Evolutionary conservation across 441 rosid genomes (phyloP), one percentile per base, ranked within the genome.

Genomic region (Isatis lusitanica): DNA sequence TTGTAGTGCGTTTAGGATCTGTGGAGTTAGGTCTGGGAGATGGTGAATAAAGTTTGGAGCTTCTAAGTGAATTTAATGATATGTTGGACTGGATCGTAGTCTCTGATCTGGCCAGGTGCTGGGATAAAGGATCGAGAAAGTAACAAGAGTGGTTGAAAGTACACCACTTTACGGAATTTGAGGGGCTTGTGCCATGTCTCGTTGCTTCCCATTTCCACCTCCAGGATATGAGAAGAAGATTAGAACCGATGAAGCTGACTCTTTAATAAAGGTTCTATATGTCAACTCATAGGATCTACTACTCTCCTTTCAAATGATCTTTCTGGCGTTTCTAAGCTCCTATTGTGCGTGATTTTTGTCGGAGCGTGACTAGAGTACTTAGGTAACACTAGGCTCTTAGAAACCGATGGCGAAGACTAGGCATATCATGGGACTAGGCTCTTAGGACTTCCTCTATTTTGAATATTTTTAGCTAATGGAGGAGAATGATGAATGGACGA

Each of bases 141-240:
- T 73, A 74, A 66, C 73, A 80, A 74, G 70, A 76, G 68, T 78
- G 83, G 76, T 73, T 39, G 9, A 53, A 53, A 72, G 73, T 70
- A 65, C 55, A 72, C 67, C 81, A 70, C 74, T 76, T 81, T 74
- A 38, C 75, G 28, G 66, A 39, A 56, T 74, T 80, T 55, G 62
- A 48, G 73, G 48, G 77, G 68, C 52, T 66, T 63, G 69, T 87
- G 87, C 84, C 79, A 89, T 89, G 97, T 89, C 94, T 84, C 94
- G 94, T 80, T 89, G 97, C 86, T 90, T 89, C 75, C 94, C 94
- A 51, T 89, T 90, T 80, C 94, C 91, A 21, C 94, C 94, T 65
- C 92, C 91, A 40, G 94, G 94, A 81, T 90, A 87, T 90, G 94
- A 82, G 77, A 90, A 86, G 91, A 84, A 85, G 88, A 69, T 83